A percentile compares a stretch with the other conserved stretches of the same genome.
phyloP scores from a whole-genome alignment of 2,329 filamentous ascomycete species.

The Neofusicoccum kwambonambiense region DNA sequence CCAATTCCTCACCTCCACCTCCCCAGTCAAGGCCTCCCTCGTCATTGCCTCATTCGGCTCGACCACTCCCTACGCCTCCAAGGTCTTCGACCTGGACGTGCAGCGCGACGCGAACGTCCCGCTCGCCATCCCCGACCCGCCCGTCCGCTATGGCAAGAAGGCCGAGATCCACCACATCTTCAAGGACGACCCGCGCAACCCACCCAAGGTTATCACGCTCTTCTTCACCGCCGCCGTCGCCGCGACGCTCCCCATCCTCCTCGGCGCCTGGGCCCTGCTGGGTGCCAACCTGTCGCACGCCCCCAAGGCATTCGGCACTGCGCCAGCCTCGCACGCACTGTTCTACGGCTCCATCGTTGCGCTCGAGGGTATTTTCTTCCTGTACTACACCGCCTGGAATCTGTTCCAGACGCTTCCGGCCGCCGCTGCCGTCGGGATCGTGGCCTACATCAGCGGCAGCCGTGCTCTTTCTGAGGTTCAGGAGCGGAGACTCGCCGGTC shows the following conservation, averaged over 20 bases:
- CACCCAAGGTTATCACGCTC: slow-evolving; percentile 75
- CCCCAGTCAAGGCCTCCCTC: slow-evolving; percentile 75
- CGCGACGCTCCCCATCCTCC: slow-evolving; percentile 70
- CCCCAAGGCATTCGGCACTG: slow-evolving; percentile 68
- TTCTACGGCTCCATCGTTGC: slow-evolving; percentile 86
- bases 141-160: slow-evolving; percentile 79
- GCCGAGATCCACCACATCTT: slow-evolving; percentile 91
- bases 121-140: slow-evolving; percentile 60
- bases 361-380: slow-evolving; percentile 88
- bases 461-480: slow-evolving; percentile 92
- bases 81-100: slow-evolving; percentile 72
- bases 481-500: slow-evolving; percentile 74
- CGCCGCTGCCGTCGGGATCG: slow-evolving; percentile 63
- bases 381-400: slow-evolving; percentile 92
- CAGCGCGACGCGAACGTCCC: slow-evolving; percentile 62
- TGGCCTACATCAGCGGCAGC: slow-evolving; percentile 82
- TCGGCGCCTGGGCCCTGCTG: slow-evolving; percentile 71
- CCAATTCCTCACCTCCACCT: slow-evolving; percentile 69
- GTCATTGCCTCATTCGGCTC: slow-evolving; percentile 85
- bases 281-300: slow-evolving; percentile 83
- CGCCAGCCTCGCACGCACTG: slow-evolving; percentile 75
- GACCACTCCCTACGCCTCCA: slow-evolving; percentile 63
- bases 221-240: slow-evolving; percentile 73
- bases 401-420: slow-evolving; percentile 85
- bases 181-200: slow-evolving; percentile 73